Evolutionary conservation across 331 rosid genomes (phyloP).

Genomic region (Malus hybrid): DNA sequence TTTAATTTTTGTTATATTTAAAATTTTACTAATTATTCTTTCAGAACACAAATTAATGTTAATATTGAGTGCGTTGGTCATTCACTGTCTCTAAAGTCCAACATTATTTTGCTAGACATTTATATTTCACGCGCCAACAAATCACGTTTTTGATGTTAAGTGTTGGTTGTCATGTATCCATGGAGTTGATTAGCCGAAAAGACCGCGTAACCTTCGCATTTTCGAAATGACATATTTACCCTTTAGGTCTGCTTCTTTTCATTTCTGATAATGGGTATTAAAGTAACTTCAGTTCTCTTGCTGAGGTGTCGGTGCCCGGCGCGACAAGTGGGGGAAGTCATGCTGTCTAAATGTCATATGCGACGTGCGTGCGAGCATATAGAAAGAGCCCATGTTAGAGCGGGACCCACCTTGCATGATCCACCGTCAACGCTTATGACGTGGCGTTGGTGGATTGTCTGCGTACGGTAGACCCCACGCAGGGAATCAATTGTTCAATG

Average conservation of each 20-base stretch:
- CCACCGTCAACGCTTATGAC: constrained; percentile 37
- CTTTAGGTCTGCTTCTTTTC: accelerated
- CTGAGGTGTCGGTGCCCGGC: constrained; percentile 26
- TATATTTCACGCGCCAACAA: neutral
- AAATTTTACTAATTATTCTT: too few species aligned
- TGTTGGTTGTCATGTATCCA: neutral
- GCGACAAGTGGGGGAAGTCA: constrained; percentile 22
- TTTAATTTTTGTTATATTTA: too few species aligned
- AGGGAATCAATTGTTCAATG: constrained; percentile 20
- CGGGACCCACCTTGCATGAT: constrained; percentile 50
- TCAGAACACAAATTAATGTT: too few species aligned
- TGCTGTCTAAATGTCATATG: neutral
- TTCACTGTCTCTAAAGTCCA: neutral
- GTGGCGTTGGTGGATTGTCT: constrained; percentile 25
- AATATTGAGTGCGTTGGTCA: neutral
- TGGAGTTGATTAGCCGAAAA: constrained; percentile 1
- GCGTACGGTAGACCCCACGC: constrained; percentile 37
- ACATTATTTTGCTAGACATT: neutral
- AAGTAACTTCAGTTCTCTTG: neutral
- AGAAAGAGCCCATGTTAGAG: constrained; percentile 14
- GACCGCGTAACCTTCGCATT: constrained; percentile 15
- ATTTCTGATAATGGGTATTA: neutral
- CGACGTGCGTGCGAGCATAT: constrained; percentile 28
- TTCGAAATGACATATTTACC: neutral
- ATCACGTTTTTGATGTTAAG: neutral